phyloP scores from a whole-genome alignment of 495 filamentous ascomycete species.

The Penicillium paradoxum region DNA sequence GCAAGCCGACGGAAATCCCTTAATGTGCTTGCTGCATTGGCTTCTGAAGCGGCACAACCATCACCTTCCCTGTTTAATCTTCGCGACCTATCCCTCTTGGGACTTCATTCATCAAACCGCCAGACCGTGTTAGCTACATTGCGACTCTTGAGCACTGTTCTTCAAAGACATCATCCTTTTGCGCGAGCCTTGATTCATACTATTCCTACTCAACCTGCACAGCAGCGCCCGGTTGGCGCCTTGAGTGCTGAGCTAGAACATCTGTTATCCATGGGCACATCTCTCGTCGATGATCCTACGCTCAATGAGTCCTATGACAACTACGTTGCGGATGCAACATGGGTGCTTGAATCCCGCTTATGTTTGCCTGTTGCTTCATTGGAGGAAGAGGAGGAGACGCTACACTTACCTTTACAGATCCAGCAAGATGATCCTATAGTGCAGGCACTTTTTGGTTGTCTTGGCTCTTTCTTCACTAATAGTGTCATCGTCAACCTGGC shows the following conservation, averaged over 20 bases:
- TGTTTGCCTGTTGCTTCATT: conserved; percentile 28
- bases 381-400: conserved; percentile 22
- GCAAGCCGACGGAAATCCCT: conserved; percentile 78
- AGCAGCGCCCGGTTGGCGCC: conserved; percentile 67
- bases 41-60: conserved; percentile 58
- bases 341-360: conserved; percentile 70
- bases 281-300: conserved; percentile 64
- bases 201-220: conserved; percentile 57
- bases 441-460: conserved; percentile 59
- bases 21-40: conserved; percentile 73
- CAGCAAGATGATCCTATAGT: conserved; percentile 73
- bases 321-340: conserved; percentile 73
- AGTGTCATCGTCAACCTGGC: conserved; percentile 84
- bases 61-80: conserved; percentile 89
- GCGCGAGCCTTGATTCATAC: conserved; percentile 66
- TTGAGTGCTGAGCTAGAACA: conserved; percentile 75
- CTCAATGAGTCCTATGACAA: conserved; percentile 77
- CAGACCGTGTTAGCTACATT: conserved; percentile 88
- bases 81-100: conserved; percentile 81
- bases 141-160: conserved; percentile 74
- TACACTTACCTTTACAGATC: conserved; percentile 39
- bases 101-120: conserved; percentile 75
- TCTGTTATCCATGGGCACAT: conserved; percentile 65
- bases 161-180: conserved; percentile 83
- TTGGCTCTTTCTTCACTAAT: conserved; percentile 81